phyloP scores from a whole-genome alignment of 164 flowering plant species.

The Echeveria elegans region DNA sequence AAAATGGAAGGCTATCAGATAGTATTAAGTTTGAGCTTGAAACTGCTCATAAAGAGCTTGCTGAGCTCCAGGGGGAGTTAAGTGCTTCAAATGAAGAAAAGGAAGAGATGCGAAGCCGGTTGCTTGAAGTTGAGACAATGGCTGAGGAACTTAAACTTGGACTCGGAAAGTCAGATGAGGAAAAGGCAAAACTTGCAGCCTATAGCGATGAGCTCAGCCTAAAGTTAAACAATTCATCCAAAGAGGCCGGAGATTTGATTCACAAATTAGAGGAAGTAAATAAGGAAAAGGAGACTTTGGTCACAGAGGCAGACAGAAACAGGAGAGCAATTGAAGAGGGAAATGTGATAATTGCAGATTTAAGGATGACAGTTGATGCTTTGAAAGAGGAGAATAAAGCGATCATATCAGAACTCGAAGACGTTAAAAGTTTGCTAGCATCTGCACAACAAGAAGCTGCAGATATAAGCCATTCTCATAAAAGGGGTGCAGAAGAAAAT shows the following conservation, averaged over 20 bases:
- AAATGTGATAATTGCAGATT: constrained; percentile 24
- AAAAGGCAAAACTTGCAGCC: constrained; percentile 20
- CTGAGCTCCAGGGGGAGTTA: constrained; percentile 30
- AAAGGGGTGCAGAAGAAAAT: constrained; percentile 34
- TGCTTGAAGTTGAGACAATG: constrained; percentile 29
- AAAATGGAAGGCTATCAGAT: constrained; percentile 26
- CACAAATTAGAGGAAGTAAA: constrained; percentile 30
- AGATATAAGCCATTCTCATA: constrained; percentile 22
- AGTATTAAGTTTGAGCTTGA: constrained; percentile 29
- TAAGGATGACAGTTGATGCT: constrained; percentile 22
- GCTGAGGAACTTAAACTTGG: constrained; percentile 30
- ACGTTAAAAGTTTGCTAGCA: constrained; percentile 27
- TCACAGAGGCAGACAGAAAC: constrained; percentile 19
- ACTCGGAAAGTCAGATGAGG: constrained; percentile 25
- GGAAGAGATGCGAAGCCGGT: constrained; percentile 27
- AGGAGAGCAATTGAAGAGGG: constrained; percentile 30
- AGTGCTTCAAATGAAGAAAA: constrained; percentile 27
- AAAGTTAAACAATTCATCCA: constrained; percentile 23
- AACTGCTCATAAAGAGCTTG: constrained; percentile 25
- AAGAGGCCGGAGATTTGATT: constrained; percentile 30
- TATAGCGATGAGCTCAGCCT: constrained; percentile 28
- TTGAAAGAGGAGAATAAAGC: constrained; percentile 31
- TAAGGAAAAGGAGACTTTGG: constrained; percentile 28
- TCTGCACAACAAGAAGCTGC: constrained; percentile 26
- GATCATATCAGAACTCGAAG: constrained; percentile 30